phyloP scores from a whole-genome alignment of 148 eudicot species.

The Pharnaceum exiguum region DNA sequence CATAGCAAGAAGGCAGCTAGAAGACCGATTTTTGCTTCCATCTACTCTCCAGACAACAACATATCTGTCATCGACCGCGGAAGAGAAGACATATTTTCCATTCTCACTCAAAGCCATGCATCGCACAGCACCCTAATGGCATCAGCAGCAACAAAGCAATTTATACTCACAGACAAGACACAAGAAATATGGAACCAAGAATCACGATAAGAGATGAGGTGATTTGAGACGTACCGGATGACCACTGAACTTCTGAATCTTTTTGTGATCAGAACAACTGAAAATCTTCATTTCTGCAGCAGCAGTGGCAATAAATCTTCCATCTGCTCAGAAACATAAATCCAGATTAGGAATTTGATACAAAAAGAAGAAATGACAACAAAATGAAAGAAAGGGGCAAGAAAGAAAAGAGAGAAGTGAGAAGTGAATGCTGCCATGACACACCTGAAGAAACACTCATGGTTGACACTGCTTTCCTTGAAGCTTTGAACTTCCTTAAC shows the following conservation, averaged over 20 bases:
- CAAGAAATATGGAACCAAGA: background rate
- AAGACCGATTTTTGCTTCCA: slow-evolving; percentile 73
- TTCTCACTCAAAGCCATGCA: slow-evolving; percentile 80
- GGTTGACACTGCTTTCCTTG: slow-evolving; percentile 74
- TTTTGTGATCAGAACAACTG: slow-evolving; percentile 51
- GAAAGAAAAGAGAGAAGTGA: background rate
- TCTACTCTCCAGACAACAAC: slow-evolving; percentile 82
- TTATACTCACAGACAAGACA: background rate
- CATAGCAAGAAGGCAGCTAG: slow-evolving; percentile 78
- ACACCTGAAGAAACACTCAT: slow-evolving; percentile 83
- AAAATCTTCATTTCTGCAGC: slow-evolving; percentile 84
- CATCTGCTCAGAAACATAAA: slow-evolving; percentile 45
- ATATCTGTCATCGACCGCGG: slow-evolving; percentile 80
- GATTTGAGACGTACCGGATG: slow-evolving; percentile 69
- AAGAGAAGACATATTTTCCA: slow-evolving; percentile 73
- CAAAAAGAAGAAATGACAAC: background rate
- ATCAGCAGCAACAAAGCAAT: slow-evolving; percentile 4
- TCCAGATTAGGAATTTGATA: background rate
- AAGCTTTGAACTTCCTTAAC: slow-evolving; percentile 73
- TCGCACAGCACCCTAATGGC: slow-evolving; percentile 62
- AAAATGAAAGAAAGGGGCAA: background rate
- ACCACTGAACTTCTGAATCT: slow-evolving; percentile 89
- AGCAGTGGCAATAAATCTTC: slow-evolving; percentile 78
- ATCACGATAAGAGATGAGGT: background rate
- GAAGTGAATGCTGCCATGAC: slow-evolving; percentile 2